These are phyloP conservation scores for Naganishia kalamii DNA, from an alignment of 768 basidiomycete genomes.

Conservation along the genomic window DNA sequence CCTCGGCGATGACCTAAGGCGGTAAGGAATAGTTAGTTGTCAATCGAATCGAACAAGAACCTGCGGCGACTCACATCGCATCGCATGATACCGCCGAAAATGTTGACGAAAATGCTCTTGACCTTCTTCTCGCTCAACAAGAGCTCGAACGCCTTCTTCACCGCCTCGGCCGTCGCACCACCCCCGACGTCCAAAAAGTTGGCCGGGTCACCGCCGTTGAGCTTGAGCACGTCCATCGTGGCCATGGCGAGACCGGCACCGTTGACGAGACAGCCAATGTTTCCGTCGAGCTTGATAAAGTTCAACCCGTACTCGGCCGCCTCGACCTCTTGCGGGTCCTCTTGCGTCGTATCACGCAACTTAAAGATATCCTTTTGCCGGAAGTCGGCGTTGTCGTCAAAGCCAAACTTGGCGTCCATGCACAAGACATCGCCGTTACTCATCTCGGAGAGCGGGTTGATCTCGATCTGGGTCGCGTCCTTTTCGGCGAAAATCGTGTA, in stretches of 20 bases:
- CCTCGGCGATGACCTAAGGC: slow-evolving; percentile 48
- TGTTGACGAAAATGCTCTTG: slow-evolving; percentile 96
- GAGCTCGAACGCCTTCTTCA: slow-evolving; percentile 98
- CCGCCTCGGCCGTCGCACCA: slow-evolving; percentile 97
- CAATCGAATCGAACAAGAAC: too few relatives aligned
- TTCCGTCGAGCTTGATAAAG: slow-evolving; percentile 98
- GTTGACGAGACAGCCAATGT: slow-evolving; percentile 93
- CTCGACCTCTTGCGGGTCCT: slow-evolving; percentile 95
- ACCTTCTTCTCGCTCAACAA: slow-evolving; percentile 82
- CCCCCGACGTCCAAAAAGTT: slow-evolving; percentile 98
- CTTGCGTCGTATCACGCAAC: slow-evolving; percentile 86
- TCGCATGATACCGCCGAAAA: slow-evolving; percentile 76
- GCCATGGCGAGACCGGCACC: slow-evolving; percentile 99
- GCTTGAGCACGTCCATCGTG: slow-evolving; percentile 97
- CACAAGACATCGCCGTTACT: slow-evolving; percentile 87
- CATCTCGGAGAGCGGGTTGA: slow-evolving; percentile 93
- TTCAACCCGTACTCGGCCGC: slow-evolving; percentile 93
- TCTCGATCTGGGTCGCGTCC: slow-evolving; percentile 98
- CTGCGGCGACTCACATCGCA: slow-evolving; percentile 80
- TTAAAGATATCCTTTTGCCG: slow-evolving; percentile 83
- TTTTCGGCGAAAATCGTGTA: slow-evolving; percentile 98
- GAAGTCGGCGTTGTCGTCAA: slow-evolving; percentile 99
- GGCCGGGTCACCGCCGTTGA: slow-evolving; percentile 90
- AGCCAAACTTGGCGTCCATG: slow-evolving; percentile 99
- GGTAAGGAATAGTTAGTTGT: too few relatives aligned